Conservation (phyloP, 2,329 filamentous ascomycete genomes). For the Westerdykella ornata region DNA sequence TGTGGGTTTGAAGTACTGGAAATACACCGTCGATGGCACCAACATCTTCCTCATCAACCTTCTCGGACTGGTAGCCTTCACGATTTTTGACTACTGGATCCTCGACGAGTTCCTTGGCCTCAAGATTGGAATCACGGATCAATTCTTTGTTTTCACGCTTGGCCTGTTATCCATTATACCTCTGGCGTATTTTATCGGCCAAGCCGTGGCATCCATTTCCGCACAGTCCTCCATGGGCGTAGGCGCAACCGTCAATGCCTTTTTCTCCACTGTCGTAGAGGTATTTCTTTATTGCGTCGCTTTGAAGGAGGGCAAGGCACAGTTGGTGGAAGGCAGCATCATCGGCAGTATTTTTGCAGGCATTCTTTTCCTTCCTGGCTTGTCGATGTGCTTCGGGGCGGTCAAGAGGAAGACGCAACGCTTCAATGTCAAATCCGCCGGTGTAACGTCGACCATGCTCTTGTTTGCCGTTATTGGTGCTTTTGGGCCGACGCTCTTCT, state of each 20-base stretch:
- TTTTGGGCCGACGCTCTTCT: constrained; percentile 93
- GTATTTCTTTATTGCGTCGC: constrained; percentile 97
- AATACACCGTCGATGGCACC: constrained; percentile 96
- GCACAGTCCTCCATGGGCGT: constrained; percentile 98
- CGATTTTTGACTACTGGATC: constrained; percentile 87
- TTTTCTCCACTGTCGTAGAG: constrained; percentile 96
- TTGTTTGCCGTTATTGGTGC: constrained; percentile 92
- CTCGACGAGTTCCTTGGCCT: constrained; percentile 63
- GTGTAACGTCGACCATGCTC: constrained; percentile 96
- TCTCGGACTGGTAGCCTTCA: constrained; percentile 85
- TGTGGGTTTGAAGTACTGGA: constrained; percentile 94
- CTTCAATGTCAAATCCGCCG: constrained; percentile 93
- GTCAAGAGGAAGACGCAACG: constrained; percentile 97
- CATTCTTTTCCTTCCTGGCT: constrained; percentile 83
- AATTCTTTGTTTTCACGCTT: constrained; percentile 78
- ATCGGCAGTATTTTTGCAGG: constrained; percentile 97
- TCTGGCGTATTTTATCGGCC: constrained; percentile 95
- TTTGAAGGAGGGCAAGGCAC: constrained; percentile 82
- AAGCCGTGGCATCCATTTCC: constrained; percentile 96
- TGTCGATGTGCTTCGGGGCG: constrained; percentile 98
- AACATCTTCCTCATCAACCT: constrained; percentile 99
- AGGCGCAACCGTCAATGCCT: constrained; percentile 93
- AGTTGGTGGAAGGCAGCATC: constrained; percentile 91
- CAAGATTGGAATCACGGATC: constrained; percentile 67
- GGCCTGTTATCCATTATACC: constrained; percentile 90